Conservation (phyloP, 208 protist species). For the Leishmania turanica region DNA sequence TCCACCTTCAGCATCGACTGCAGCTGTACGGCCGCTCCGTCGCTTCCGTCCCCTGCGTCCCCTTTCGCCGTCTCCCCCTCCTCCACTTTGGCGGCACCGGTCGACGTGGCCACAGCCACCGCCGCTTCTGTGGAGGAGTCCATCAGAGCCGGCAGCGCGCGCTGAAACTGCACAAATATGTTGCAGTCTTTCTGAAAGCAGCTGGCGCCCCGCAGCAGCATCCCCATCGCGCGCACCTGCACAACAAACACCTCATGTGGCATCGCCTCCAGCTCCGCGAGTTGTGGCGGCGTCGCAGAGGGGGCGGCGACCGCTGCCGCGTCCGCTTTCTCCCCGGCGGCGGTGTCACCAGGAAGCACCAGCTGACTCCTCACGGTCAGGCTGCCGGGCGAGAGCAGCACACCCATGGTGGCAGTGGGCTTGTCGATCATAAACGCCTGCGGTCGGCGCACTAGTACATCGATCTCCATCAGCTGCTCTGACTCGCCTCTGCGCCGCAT, state of each 20-base stretch:
- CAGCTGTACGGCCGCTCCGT: conserved; percentile 3
- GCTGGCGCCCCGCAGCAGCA: conserved; percentile 34
- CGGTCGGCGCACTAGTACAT: conserved; percentile 59
- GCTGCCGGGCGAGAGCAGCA: conserved; percentile 67
- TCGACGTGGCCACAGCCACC: neutral
- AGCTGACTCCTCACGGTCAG: conserved; percentile 58
- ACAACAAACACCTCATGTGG: conserved; percentile 34
- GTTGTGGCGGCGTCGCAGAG: neutral
- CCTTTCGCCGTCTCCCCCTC: neutral
- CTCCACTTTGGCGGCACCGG: neutral
- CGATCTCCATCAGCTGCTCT: conserved; percentile 58
- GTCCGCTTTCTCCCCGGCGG: neutral
- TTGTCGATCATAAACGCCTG: conserved; percentile 57
- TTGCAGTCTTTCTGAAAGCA: conserved; percentile 46
- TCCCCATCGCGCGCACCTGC: conserved; percentile 32
- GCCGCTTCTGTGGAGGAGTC: neutral
- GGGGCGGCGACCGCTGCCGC: neutral
- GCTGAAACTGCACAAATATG: conserved; percentile 36
- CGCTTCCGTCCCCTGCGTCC: conserved; percentile 1
- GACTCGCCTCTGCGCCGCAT: conserved; percentile 32
- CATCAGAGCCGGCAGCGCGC: conserved; percentile 14
- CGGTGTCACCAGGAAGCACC: conserved; percentile 13
- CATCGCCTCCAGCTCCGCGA: conserved; percentile 5
- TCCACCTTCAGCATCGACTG: conserved; percentile 31
- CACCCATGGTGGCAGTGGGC: conserved; percentile 33